Conservation (phyloP, 2,329 filamentous ascomycete species). For the Cladosporium sp. region DNA sequence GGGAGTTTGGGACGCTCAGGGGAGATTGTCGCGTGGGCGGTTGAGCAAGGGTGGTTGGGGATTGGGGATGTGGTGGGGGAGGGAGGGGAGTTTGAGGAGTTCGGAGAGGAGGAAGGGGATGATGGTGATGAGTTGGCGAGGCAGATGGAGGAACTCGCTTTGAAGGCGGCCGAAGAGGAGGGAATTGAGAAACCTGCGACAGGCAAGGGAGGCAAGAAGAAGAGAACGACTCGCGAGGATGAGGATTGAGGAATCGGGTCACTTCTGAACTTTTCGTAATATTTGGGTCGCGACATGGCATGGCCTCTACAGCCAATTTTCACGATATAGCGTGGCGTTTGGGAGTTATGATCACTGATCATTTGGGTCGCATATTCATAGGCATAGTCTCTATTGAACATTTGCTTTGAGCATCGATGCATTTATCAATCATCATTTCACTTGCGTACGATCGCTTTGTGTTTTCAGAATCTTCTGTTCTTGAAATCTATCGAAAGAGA, state of each 20-base stretch:
- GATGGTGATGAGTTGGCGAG: constrained; percentile 5
- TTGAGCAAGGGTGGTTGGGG: constrained; percentile 33
- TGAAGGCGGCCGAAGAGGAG: background rate
- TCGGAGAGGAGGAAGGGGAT: background rate
- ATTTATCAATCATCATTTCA: too few relatives aligned
- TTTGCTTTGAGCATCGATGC: too few relatives aligned
- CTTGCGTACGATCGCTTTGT: too few relatives aligned
- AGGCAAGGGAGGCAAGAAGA: background rate
- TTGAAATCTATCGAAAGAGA: too few relatives aligned
- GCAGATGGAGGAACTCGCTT: background rate
- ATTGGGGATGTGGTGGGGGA: constrained; percentile 32
- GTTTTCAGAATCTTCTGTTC: too few relatives aligned
- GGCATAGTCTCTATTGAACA: too few relatives aligned
- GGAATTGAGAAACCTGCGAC: background rate
- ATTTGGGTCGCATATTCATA: background rate
- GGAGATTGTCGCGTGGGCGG: constrained; percentile 30
- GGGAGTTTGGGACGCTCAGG: constrained; percentile 21
- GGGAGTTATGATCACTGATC: background rate
- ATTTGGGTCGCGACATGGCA: background rate
- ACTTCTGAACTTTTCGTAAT: background rate
- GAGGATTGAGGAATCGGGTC: background rate
- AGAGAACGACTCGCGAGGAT: background rate
- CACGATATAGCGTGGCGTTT: constrained; percentile 9
- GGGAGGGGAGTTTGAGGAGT: constrained; percentile 16
- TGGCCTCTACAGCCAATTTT: background rate